phyloP scores from a whole-genome alignment of 805 yeast species.

The Candida succiphila region DNA sequence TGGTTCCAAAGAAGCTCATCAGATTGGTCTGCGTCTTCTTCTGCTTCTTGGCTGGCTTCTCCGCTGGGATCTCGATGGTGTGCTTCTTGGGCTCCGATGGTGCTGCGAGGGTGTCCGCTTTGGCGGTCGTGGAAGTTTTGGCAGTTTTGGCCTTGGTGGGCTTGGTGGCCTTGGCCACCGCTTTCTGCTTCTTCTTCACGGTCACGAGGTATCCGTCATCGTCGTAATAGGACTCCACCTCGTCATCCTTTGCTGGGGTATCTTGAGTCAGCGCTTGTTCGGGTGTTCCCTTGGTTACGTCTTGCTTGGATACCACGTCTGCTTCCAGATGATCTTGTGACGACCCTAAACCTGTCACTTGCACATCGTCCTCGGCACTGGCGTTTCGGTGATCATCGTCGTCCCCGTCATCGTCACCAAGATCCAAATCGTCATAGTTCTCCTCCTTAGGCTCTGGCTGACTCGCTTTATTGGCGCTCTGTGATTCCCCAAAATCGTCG shows the following conservation, averaged over 20 bases:
- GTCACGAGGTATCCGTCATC: slow-evolving; percentile 22
- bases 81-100: slow-evolving; percentile 1
- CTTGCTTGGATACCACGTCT: neutral
- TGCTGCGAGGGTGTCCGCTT: slow-evolving; percentile 4
- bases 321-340: neutral
- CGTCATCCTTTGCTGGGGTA: neutral
- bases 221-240: slow-evolving; percentile 15
- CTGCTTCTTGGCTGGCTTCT: slow-evolving; percentile 2
- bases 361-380: too few species aligned
- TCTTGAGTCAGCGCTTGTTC: neutral
- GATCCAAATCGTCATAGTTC: neutral
- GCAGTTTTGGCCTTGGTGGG: slow-evolving; percentile 5
- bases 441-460: too few species aligned
- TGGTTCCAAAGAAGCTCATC: slow-evolving; percentile 22
- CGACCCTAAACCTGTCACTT: too few species aligned
- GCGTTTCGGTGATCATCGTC: too few species aligned
- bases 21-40: slow-evolving; percentile 17
- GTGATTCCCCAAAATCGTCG: too few species aligned
- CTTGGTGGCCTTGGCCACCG: slow-evolving; percentile 3
- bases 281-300: neutral
- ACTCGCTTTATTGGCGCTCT: too few species aligned
- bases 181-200: slow-evolving; percentile 3
- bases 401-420: neutral
- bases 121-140: slow-evolving; percentile 4
- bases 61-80: neutral